phyloP scores from a whole-genome alignment of 495 filamentous ascomycete genomes.

The Pyrenula massariospora region DNA sequence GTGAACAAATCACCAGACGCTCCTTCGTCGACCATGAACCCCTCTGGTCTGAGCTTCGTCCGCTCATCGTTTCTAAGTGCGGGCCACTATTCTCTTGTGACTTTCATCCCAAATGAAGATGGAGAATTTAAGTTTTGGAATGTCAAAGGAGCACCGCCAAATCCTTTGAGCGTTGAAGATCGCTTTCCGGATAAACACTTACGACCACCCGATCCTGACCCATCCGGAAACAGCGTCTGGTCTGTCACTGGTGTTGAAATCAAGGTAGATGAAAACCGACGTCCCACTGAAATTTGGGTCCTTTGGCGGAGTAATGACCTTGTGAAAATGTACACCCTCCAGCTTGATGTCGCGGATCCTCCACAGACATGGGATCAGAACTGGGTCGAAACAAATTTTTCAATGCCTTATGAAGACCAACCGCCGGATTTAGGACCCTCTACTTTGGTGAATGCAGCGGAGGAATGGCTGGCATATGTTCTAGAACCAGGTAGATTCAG shows the following conservation, averaged over 20 bases:
- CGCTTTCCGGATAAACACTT: slow-evolving; percentile 50
- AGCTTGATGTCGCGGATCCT: slow-evolving; percentile 40
- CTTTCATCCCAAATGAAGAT: slow-evolving; percentile 75
- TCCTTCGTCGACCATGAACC: slow-evolving; percentile 62
- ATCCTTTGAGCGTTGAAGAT: slow-evolving; percentile 55
- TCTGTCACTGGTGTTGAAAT: slow-evolving; percentile 76
- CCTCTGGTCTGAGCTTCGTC: slow-evolving; percentile 58
- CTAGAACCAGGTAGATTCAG: slow-evolving; percentile 72
- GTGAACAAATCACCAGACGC: slow-evolving; percentile 42
- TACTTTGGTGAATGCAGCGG: slow-evolving; percentile 51
- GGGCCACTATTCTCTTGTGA: slow-evolving; percentile 14
- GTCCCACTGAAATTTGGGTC: slow-evolving; percentile 63
- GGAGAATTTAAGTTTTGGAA: slow-evolving; percentile 96
- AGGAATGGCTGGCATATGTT: slow-evolving; percentile 64
- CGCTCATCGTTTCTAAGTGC: slow-evolving; percentile 59
- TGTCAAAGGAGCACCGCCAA: slow-evolving; percentile 49
- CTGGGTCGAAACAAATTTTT: slow-evolving; percentile 63
- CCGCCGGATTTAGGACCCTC: slow-evolving; percentile 42
- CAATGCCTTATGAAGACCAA: slow-evolving; percentile 41
- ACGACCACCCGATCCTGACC: slow-evolving; percentile 54
- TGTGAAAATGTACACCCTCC: slow-evolving; percentile 58
- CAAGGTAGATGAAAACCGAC: slow-evolving; percentile 36
- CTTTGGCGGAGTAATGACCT: slow-evolving; percentile 77
- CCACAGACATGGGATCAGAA: slow-evolving; percentile 47
- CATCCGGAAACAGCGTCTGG: slow-evolving; percentile 69